Evolutionary conservation across 1,284 basidiomycete species (phyloP).

Genomic region (Malassezia furfur): DNA sequence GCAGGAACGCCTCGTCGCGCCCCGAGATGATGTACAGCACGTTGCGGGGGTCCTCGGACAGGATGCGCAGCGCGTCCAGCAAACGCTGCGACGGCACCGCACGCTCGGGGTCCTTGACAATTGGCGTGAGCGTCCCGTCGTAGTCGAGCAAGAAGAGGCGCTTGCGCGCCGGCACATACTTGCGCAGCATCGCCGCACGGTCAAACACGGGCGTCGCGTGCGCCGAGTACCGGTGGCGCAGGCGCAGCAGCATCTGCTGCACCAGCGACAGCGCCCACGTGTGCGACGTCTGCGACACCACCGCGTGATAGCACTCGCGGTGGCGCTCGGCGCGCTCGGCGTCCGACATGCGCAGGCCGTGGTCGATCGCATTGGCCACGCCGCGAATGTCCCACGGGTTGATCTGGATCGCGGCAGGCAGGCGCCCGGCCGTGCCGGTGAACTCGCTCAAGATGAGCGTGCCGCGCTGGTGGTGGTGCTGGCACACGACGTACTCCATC

Average conservation of each 20-base stretch:
- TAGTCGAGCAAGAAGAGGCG: slow-evolving; percentile 91
- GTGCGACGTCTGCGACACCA: slow-evolving; percentile 86
- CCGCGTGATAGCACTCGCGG: slow-evolving; percentile 60
- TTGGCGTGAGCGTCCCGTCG: slow-evolving; percentile 91
- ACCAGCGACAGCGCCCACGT: slow-evolving; percentile 89
- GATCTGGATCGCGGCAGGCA: slow-evolving; percentile 66
- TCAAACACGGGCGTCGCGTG: slow-evolving; percentile 79
- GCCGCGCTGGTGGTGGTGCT: slow-evolving; percentile 63
- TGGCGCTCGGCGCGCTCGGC: slow-evolving; percentile 72
- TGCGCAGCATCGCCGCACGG: slow-evolving; percentile 56
- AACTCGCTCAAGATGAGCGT: slow-evolving; percentile 90
- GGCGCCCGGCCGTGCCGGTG: slow-evolving; percentile 85
- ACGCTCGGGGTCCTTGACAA: slow-evolving; percentile 84
- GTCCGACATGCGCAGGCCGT: slow-evolving; percentile 69
- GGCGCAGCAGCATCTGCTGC: slow-evolving; percentile 74
- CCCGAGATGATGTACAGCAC: slow-evolving; percentile 95
- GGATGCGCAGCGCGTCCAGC: slow-evolving; percentile 62
- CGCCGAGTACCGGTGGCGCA: slow-evolving; percentile 71
- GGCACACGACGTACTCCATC: slow-evolving; percentile 93
- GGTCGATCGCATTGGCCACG: slow-evolving; percentile 87
- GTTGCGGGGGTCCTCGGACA: slow-evolving; percentile 73
- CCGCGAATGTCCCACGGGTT: slow-evolving; percentile 72
- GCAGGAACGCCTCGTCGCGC: slow-evolving; percentile 83
- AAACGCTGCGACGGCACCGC: slow-evolving; percentile 72
- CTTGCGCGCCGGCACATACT: slow-evolving; percentile 66